Evolutionary conservation across 2,329 filamentous ascomycete genomes (phyloP).

Genomic region (Aspergillus awamori): DNA sequence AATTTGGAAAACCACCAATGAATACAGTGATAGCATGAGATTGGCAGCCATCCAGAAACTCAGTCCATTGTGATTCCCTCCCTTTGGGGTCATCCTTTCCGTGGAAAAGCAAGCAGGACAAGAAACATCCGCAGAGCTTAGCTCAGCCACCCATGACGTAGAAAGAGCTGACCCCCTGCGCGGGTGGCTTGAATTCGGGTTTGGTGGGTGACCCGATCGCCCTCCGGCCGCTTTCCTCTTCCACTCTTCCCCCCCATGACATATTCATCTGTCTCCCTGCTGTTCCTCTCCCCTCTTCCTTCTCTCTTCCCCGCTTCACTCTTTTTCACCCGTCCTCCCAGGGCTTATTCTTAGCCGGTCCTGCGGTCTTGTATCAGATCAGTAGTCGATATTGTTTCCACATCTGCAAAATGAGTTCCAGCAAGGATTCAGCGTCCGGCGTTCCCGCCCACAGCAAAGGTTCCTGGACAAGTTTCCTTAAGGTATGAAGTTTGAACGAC

Average conservation of each 20-base stretch:
- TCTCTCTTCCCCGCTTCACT: conserved; percentile 5
- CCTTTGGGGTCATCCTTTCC: background rate
- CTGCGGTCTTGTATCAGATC: background rate
- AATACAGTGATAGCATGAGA: background rate
- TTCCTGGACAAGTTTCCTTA: conserved; percentile 53
- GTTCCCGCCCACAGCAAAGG: conserved; percentile 48
- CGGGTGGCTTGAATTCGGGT: background rate
- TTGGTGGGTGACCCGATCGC: conserved; percentile 1
- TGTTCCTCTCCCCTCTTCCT: background rate
- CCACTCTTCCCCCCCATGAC: background rate
- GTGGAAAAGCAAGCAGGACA: background rate
- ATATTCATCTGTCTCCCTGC: background rate
- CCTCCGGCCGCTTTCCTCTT: conserved; percentile 1
- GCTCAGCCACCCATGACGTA: conserved; percentile 8
- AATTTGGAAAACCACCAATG: background rate
- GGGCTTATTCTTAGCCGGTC: background rate
- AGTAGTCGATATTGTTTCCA: background rate
- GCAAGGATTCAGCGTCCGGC: conserved; percentile 44
- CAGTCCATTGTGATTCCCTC: background rate
- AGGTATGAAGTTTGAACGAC: conserved; percentile 34
- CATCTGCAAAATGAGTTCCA: conserved; percentile 32
- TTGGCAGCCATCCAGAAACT: background rate
- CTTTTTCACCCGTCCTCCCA: background rate
- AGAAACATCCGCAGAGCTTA: background rate
- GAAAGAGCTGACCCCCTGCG: background rate